Base-by-base conservation (phyloP, 345 rosid species). In the Citrus reticulata region DNA sequence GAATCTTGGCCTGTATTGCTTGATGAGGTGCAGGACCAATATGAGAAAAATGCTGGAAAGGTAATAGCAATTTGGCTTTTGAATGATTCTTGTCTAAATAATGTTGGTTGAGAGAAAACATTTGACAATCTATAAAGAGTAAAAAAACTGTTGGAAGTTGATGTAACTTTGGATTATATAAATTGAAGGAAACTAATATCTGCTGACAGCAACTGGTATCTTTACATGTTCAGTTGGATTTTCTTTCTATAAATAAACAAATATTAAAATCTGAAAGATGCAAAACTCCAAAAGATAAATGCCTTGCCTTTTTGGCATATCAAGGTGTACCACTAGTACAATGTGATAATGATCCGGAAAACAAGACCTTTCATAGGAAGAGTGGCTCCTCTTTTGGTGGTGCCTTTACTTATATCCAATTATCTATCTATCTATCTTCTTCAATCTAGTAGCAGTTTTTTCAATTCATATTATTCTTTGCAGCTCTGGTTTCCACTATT, bases 401-500 rank as follows among this genome's bases (percentile, higher is more conserved):
- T 70, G 73, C 27, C 37, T 25, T 22, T 42, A 25, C 22, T 39
- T 20, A 46, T 20, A 27, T n/a, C 39, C 62, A 16, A 32, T 54
- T 57, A n/a, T 24, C 16, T 78, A 9, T 54, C 7, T 49, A 6
- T 27, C 13, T 58, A 2, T n/a, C 22, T 9, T 35, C 37, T 32
- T 34, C 4, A 54, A 17, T 54, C 22, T 17, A 54, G 7, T 17
- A 54, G n/a, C 58, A 54, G 2, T 46, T 13, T 46, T 24, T 68
- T 69, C 19, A 20, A 60, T 8, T 30, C 7, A 25, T 39, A 40
- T 67, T 60, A 35, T 82, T 75, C 54, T 42, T 80, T 92, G 93
- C 95, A 95, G 99, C 87, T 96, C 76, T 96, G 99, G 99, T 93
- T 96, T 88, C 97, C 98, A 67, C 88, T 96, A 76, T 91, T 78